These are phyloP conservation scores for Mycena filopes DNA, from an alignment of 768 basidiomycete species.

Conservation along the genomic window DNA sequence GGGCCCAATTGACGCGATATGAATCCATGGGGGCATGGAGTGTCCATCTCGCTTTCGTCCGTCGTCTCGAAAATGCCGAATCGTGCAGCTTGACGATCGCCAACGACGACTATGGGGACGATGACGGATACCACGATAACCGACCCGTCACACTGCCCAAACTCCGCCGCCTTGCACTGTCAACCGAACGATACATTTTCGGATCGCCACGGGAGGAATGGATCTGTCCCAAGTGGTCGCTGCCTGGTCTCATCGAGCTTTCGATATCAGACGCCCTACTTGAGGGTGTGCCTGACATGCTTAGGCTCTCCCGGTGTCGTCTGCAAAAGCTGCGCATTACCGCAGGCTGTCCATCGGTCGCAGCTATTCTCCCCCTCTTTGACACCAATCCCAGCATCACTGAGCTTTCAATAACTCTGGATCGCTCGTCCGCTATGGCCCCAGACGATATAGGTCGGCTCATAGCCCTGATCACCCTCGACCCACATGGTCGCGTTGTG, in stretches of 20 bases:
- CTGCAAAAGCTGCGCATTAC: constrained; percentile 5
- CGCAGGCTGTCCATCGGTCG: not conserved
- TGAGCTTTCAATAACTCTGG: constrained; percentile 3
- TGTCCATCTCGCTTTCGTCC: constrained; percentile 10
- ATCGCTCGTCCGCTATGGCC: not conserved
- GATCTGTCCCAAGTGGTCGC: not conserved
- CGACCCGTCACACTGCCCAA: not conserved
- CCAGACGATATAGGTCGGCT: not conserved
- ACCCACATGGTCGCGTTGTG: not conserved
- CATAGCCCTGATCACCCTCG: not conserved
- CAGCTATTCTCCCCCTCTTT: not conserved
- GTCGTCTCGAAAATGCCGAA: constrained; percentile 7
- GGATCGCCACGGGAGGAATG: not conserved
- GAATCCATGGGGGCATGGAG: not conserved
- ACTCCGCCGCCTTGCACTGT: constrained; percentile 8
- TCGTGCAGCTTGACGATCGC: constrained; percentile 7
- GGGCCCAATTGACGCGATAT: constrained; percentile 13
- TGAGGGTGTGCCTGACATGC: not conserved
- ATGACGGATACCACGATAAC: not conserved
- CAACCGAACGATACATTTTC: not conserved
- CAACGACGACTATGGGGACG: not conserved
- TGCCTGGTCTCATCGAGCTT: constrained; percentile 11
- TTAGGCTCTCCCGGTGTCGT: not conserved
- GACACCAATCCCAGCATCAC: not conserved
- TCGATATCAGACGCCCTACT: constrained; percentile 3